Evolutionary conservation across 129 eudicot species (phyloP).

Genomic region (Pulicaria dysenterica): DNA sequence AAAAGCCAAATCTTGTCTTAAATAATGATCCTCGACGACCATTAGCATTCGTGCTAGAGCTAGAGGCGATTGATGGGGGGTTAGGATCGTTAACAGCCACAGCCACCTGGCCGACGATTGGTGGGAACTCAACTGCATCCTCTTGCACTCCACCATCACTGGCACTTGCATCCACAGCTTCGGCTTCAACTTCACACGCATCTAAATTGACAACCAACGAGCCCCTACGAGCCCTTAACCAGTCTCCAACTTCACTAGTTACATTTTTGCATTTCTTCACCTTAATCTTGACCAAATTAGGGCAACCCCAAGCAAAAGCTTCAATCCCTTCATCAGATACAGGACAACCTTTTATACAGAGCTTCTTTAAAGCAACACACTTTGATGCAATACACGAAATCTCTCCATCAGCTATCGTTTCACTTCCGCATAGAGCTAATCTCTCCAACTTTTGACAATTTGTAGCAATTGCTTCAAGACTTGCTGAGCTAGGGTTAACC

Average conservation of each 20-base stretch:
- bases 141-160: conserved; percentile 65
- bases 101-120: conserved; percentile 25
- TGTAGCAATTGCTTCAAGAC: conserved; percentile 40
- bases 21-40: conserved; percentile 37
- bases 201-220: conserved; percentile 62
- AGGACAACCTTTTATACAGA: conserved; percentile 31
- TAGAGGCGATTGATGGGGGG: conserved; percentile 32
- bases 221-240: conserved; percentile 59
- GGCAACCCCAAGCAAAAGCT: conserved; percentile 41
- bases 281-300: conserved; percentile 35
- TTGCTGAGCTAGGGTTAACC: conserved; percentile 24
- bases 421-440: conserved; percentile 47
- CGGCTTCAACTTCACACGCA: conserved; percentile 54
- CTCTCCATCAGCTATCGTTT: conserved; percentile 41
- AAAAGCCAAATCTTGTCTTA: conserved; percentile 46
- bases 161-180: conserved; percentile 53
- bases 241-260: conserved; percentile 56
- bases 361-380: conserved; percentile 36
- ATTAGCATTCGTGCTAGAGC: conserved; percentile 18
- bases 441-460: conserved; percentile 39
- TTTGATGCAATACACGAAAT: conserved; percentile 44
- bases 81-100: conserved; percentile 18
- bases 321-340: conserved; percentile 41
- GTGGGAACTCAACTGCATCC: conserved; percentile 52
- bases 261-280: conserved; percentile 63